Evolutionary conservation across 306 rosid species (phyloP).

Genomic region (Lathyrus sativus): DNA sequence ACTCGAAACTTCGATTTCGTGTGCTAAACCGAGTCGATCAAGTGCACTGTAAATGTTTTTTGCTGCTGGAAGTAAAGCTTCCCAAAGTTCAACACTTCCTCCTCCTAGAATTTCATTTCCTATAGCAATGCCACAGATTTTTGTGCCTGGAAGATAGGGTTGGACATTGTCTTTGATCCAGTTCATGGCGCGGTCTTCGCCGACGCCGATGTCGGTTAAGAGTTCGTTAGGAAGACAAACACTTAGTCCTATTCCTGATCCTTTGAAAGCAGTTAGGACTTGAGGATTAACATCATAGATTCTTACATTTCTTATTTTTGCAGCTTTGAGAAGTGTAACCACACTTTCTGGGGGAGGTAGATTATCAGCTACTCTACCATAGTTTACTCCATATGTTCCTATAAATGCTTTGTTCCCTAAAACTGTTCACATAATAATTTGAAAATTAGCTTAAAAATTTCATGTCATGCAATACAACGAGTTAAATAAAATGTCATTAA

Average conservation of each 20-base stretch:
- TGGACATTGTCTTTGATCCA: slow-evolving; percentile 88
- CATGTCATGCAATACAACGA: background rate
- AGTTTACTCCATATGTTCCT: slow-evolving; percentile 91
- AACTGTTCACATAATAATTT: slow-evolving; percentile 33
- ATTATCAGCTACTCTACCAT: slow-evolving; percentile 82
- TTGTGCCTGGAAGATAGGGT: slow-evolving; percentile 74
- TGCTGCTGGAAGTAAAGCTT: slow-evolving; percentile 70
- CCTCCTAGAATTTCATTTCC: slow-evolving; percentile 89
- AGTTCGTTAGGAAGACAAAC: slow-evolving; percentile 62
- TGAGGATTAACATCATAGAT: slow-evolving; percentile 72
- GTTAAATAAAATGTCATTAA: background rate
- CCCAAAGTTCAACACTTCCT: slow-evolving; percentile 54
- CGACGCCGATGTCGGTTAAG: slow-evolving; percentile 59
- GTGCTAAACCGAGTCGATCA: slow-evolving; percentile 46
- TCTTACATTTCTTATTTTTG: slow-evolving; percentile 72
- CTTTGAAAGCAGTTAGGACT: slow-evolving; percentile 78
- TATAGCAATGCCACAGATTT: slow-evolving; percentile 69
- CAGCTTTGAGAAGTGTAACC: slow-evolving; percentile 84
- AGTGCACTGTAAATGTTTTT: slow-evolving; percentile 74
- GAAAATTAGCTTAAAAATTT: background rate
- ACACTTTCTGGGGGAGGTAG: slow-evolving; percentile 76
- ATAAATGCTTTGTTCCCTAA: slow-evolving; percentile 46
- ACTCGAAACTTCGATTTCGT: slow-evolving; percentile 67
- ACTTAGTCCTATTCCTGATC: slow-evolving; percentile 67
- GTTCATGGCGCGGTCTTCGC: slow-evolving; percentile 77